Conservation (phyloP, 2,329 filamentous ascomycete genomes). For the Ceratocystis smalleyi region DNA sequence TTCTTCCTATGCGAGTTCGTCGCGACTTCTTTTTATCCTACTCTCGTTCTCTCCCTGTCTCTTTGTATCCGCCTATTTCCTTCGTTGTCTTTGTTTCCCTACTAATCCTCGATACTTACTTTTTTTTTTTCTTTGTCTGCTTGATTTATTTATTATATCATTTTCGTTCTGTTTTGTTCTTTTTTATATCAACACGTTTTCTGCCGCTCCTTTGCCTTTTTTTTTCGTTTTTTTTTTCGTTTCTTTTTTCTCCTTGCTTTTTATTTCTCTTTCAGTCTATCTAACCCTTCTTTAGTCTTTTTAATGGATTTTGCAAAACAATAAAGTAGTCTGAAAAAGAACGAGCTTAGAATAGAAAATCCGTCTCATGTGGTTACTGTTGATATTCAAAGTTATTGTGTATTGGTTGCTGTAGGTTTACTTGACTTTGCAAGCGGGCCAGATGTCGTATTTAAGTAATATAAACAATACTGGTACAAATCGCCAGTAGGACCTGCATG, state of each 20-base stretch:
- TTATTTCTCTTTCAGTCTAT: conserved; percentile 2
- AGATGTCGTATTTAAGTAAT: neutral
- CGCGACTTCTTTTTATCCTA: conserved; percentile 2
- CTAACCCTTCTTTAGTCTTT: conserved; percentile 1
- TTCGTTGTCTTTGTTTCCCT: neutral
- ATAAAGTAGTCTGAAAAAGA: neutral
- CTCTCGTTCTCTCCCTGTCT: neutral
- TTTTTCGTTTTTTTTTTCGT: neutral
- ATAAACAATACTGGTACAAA: neutral
- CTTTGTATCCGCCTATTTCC: neutral
- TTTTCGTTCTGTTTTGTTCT: conserved; percentile 3
- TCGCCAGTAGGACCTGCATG: neutral
- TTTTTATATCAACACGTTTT: conserved; percentile 6
- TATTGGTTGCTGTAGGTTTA: neutral
- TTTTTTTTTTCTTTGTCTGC: neutral
- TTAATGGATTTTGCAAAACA: conserved; percentile 2
- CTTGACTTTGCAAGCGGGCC: neutral
- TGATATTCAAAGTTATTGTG: neutral
- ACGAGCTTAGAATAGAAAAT: neutral
- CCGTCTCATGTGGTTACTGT: neutral
- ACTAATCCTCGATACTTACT: neutral
- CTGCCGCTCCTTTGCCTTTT: neutral
- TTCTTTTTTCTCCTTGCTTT: conserved; percentile 1
- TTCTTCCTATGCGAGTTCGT: neutral
- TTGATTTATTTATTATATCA: conserved; percentile 4